Evolutionary conservation across 140 eudicot species (phyloP).

Genomic region (Erigeron philadelphicus): DNA sequence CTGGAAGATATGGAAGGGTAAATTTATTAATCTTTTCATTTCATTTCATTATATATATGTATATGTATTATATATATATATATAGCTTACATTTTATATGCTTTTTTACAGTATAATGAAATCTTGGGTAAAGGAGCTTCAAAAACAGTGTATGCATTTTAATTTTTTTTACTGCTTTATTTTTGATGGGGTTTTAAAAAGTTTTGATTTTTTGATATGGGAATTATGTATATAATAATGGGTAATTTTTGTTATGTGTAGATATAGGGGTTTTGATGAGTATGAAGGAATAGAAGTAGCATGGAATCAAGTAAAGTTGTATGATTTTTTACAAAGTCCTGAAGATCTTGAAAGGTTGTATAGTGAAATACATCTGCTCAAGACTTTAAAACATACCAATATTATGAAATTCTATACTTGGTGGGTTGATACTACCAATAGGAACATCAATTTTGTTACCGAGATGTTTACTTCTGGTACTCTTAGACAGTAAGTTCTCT

Average conservation of each 20-base stretch:
- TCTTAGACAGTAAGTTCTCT: conserved; percentile 71
- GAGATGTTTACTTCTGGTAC: conserved; percentile 95
- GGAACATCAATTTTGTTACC: conserved; percentile 77
- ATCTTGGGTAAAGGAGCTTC: conserved; percentile 86
- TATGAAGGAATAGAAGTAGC: conserved; percentile 87
- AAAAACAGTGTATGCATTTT: conserved; percentile 62
- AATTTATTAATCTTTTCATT: not conserved
- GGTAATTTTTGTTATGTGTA: conserved; percentile 8
- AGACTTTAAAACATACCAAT: conserved; percentile 67
- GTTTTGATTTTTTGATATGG: too few relatives aligned
- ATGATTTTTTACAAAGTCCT: conserved; percentile 60
- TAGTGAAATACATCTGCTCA: conserved; percentile 70
- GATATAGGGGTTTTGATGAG: conserved; percentile 85
- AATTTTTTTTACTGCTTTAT: not conserved
- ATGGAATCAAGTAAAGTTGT: conserved; percentile 74
- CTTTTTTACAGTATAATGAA: conserved; percentile 55
- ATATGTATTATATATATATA: not conserved
- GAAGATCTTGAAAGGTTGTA: conserved; percentile 79
- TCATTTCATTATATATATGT: not conserved
- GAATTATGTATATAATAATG: too few relatives aligned
- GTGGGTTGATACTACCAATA: conserved; percentile 69
- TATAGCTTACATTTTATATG: not conserved
- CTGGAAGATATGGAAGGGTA: conserved; percentile 19
- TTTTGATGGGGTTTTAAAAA: not conserved
- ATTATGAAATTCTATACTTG: conserved; percentile 80